phyloP scores from a whole-genome alignment of 495 filamentous ascomycete species.

The Penicillium macrosclerotiorum region DNA sequence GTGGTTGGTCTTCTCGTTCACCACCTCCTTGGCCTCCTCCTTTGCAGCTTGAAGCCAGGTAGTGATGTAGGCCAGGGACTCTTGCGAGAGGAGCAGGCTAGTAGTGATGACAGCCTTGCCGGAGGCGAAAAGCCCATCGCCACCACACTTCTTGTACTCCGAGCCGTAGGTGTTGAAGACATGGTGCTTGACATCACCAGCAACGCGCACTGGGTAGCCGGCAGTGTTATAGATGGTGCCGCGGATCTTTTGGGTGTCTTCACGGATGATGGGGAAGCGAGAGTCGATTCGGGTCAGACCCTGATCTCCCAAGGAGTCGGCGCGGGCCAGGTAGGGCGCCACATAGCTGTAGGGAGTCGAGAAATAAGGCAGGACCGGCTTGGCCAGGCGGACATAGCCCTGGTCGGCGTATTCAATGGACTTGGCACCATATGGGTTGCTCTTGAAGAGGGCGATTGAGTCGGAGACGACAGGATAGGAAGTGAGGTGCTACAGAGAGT shows the following conservation, averaged over 20 bases:
- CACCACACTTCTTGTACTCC: slow-evolving; percentile 75
- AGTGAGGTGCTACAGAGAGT: slow-evolving; percentile 63
- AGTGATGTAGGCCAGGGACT: slow-evolving; percentile 59
- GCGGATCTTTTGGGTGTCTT: slow-evolving; percentile 76
- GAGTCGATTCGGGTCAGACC: slow-evolving; percentile 72
- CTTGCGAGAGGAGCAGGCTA: slow-evolving; percentile 65
- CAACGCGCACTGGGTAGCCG: slow-evolving; percentile 63
- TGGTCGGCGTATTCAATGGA: slow-evolving; percentile 69
- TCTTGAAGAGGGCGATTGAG: slow-evolving; percentile 71
- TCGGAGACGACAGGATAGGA: slow-evolving; percentile 85
- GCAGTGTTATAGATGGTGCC: slow-evolving; percentile 61
- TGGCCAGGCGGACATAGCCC: slow-evolving; percentile 63
- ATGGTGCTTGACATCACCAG: slow-evolving; percentile 70
- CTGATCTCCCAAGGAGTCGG: slow-evolving; percentile 74
- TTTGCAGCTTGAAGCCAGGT: slow-evolving; percentile 58
- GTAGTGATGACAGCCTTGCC: slow-evolving; percentile 76
- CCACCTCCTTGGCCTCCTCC: slow-evolving; percentile 56
- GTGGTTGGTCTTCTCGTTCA: slow-evolving; percentile 51
- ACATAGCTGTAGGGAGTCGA: slow-evolving; percentile 72
- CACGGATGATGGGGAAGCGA: slow-evolving; percentile 82
- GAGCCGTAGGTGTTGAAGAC: slow-evolving; percentile 67
- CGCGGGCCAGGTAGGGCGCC: slow-evolving; percentile 77
- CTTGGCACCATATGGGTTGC: slow-evolving; percentile 75
- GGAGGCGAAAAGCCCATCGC: slow-evolving; percentile 62
- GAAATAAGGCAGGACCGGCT: slow-evolving; percentile 76